phyloP scores from a whole-genome alignment of 331 rosid genomes.

The Pyracantha coccinea region DNA sequence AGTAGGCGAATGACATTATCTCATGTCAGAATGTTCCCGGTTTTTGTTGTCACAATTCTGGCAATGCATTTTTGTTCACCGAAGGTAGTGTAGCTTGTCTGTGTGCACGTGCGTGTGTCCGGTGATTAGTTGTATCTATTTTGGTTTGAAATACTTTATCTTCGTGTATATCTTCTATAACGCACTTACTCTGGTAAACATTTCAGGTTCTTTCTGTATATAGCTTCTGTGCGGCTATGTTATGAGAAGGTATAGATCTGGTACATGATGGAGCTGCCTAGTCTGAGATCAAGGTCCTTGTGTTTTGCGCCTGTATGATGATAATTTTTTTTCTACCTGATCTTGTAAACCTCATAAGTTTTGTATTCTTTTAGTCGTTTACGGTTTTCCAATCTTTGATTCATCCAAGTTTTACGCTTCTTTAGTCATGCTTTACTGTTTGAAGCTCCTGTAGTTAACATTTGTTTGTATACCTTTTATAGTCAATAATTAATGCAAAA shows the following conservation, averaged over 20 bases:
- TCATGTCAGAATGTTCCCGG: conserved; percentile 11
- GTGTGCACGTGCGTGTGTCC: background rate
- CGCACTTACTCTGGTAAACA: conserved; percentile 9
- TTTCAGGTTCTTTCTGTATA: conserved; percentile 55
- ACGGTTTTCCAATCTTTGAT: background rate
- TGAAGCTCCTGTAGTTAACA: background rate
- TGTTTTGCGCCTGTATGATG: background rate
- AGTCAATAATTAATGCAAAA: background rate
- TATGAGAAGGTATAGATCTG: conserved; percentile 35
- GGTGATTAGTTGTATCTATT: background rate
- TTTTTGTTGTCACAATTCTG: conserved; percentile 22
- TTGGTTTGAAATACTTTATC: background rate
- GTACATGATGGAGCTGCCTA: conserved; percentile 34
- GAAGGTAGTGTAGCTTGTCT: conserved; percentile 32
- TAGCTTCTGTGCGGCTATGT: conserved; percentile 38
- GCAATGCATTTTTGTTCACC: conserved; percentile 28
- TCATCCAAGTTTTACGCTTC: background rate
- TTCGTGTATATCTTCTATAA: background rate
- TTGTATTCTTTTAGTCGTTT: background rate
- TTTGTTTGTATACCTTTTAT: background rate
- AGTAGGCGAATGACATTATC: conserved; percentile 4
- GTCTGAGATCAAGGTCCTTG: conserved; percentile 25
- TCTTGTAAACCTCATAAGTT: no score
- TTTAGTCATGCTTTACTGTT: background rate
- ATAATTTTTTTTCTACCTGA: no score